These are phyloP conservation scores for Westerdykella ornata DNA, from an alignment of 2,329 filamentous ascomycete genomes.

Conservation along the genomic window DNA sequence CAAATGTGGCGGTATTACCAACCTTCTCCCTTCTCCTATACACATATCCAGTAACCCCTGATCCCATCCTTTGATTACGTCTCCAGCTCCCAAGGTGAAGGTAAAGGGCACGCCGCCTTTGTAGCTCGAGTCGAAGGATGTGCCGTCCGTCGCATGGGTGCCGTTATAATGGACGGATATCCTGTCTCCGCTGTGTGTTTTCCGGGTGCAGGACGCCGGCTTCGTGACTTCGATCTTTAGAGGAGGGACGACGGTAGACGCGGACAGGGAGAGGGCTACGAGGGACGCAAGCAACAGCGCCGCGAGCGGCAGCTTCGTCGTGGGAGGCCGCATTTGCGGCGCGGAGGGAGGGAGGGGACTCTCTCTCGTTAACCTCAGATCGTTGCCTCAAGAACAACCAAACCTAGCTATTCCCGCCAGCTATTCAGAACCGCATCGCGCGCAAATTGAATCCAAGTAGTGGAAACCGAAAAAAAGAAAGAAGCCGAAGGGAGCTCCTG, in stretches of 20 bases:
- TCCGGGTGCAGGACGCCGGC: conserved; percentile 40
- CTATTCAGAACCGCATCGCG: too few relatives aligned
- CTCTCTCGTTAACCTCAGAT: too few relatives aligned
- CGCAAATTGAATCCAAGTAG: too few relatives aligned
- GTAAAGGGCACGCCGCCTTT: conserved; percentile 67
- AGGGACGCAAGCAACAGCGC: conserved; percentile 10
- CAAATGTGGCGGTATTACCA: conserved; percentile 82
- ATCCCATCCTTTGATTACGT: conserved; percentile 95
- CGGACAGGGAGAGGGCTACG: conserved; percentile 16
- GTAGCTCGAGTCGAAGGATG: conserved; percentile 79
- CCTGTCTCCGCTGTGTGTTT: conserved; percentile 42
- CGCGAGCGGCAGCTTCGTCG: conserved; percentile 12
- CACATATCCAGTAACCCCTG: conserved; percentile 89
- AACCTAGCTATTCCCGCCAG: too few relatives aligned
- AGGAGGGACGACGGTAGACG: conserved; percentile 2
- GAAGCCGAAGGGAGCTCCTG: too few relatives aligned
- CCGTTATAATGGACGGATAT: conserved; percentile 48
- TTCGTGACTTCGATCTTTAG: conserved; percentile 41
- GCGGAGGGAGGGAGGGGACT: too few relatives aligned
- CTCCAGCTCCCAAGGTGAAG: conserved; percentile 72
- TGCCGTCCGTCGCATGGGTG: conserved; percentile 52
- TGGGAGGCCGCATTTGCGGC: too few relatives aligned
- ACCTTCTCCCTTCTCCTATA: conserved; percentile 79
- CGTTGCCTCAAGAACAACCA: too few relatives aligned
- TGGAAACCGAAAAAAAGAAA: too few relatives aligned